Conservation (phyloP, 2,329 filamentous ascomycete species). For the Colletotrichum sp. region DNA sequence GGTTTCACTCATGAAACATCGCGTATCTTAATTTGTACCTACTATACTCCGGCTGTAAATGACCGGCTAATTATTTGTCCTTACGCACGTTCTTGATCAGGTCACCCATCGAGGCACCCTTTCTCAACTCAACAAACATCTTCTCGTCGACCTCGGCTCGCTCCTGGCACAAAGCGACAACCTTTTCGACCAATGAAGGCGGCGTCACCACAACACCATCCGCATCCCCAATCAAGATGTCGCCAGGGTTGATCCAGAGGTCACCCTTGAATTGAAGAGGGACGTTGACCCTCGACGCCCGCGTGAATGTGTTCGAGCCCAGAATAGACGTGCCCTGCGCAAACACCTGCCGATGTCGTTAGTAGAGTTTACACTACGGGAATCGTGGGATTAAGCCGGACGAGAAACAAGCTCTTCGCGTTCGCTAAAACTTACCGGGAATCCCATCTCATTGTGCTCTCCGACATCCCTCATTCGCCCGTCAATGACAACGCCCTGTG, state of each 20-base stretch:
- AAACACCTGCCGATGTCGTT: slow-evolving; percentile 28
- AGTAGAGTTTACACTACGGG: neutral
- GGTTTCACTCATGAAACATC: neutral
- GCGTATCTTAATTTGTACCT: neutral
- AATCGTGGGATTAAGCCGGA: neutral
- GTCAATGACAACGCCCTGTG: slow-evolving; percentile 29
- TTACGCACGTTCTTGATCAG: neutral
- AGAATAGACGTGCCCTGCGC: slow-evolving; percentile 29
- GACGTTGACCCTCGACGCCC: slow-evolving; percentile 30
- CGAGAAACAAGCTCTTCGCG: neutral
- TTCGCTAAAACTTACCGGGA: slow-evolving; percentile 8
- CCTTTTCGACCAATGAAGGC: slow-evolving; percentile 25
- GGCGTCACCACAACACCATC: slow-evolving; percentile 34
- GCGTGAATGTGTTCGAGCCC: slow-evolving; percentile 33
- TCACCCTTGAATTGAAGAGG: slow-evolving; percentile 29
- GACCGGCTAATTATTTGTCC: neutral
- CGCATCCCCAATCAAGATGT: slow-evolving; percentile 30
- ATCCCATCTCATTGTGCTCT: slow-evolving; percentile 29
- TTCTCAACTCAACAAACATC: slow-evolving; percentile 19
- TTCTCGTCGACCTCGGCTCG: slow-evolving; percentile 32
- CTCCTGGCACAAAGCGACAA: slow-evolving; percentile 30
- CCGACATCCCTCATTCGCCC: slow-evolving; percentile 31
- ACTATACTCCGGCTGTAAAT: neutral
- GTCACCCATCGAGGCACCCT: slow-evolving; percentile 8
- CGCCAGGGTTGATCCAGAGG: slow-evolving; percentile 33